These are phyloP conservation scores for Dothideomycetes sp. DNA, from an alignment of 2,329 filamentous ascomycete species.

Conservation along the genomic window DNA sequence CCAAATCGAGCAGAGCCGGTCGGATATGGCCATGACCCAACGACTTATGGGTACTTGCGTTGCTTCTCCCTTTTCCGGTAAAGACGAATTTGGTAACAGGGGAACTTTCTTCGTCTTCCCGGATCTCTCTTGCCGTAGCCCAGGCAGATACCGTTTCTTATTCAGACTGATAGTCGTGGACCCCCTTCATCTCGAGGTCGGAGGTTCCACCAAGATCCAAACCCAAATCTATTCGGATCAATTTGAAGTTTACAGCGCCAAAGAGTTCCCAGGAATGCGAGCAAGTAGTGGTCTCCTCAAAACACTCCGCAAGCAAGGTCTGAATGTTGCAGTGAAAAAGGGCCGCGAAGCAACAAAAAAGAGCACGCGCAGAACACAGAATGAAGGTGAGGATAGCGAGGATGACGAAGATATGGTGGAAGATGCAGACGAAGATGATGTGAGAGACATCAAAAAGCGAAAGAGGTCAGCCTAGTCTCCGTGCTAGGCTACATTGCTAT, in stretches of 20 bases:
- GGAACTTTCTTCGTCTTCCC: constrained; percentile 82
- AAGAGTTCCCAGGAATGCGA: constrained; percentile 77
- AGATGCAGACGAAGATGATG: constrained; percentile 70
- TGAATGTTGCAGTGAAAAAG: constrained; percentile 78
- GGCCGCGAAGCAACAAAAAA: constrained; percentile 51
- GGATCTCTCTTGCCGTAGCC: constrained; percentile 68
- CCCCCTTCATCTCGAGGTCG: constrained; percentile 44
- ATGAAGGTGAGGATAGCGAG: constrained; percentile 29
- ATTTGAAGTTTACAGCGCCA: constrained; percentile 75
- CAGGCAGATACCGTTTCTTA: constrained; percentile 62
- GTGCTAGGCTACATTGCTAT: neutral
- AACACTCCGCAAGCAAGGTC: constrained; percentile 65
- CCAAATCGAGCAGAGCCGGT: constrained; percentile 30
- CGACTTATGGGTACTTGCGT: constrained; percentile 72
- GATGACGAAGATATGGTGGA: constrained; percentile 33
- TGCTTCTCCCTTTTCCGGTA: constrained; percentile 63
- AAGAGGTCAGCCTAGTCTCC: constrained; percentile 1
- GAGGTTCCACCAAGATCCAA: constrained; percentile 37
- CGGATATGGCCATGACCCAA: constrained; percentile 57
- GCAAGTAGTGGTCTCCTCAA: constrained; percentile 66
- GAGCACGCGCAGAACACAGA: constrained; percentile 23
- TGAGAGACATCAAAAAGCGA: constrained; percentile 5
- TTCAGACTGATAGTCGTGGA: constrained; percentile 67
- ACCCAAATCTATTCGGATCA: constrained; percentile 51
- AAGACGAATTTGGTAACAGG: constrained; percentile 60